phyloP scores from a whole-genome alignment of 83 land plant genomes.

The Picea abies region DNA sequence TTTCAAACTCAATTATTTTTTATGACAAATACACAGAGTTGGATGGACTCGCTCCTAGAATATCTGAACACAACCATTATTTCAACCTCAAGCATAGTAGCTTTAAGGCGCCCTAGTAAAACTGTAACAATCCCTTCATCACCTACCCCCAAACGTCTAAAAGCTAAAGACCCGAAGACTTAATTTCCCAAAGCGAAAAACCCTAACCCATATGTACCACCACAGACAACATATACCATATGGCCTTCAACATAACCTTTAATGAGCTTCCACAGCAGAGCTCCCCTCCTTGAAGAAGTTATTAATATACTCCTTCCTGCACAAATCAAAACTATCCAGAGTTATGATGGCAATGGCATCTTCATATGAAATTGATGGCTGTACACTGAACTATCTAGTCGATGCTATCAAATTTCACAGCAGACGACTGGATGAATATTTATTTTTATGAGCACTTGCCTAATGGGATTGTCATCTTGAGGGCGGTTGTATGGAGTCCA shows the following conservation, averaged over 20 bases:
- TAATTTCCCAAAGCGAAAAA: too few species aligned
- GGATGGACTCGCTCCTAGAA: too few species aligned
- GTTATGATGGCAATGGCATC: not conserved
- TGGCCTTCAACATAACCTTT: not conserved
- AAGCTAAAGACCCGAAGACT: too few species aligned
- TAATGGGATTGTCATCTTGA: constrained; percentile 88
- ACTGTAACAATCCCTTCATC: too few species aligned
- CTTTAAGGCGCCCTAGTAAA: too few species aligned
- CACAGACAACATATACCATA: too few species aligned
- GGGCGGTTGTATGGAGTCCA: constrained; percentile 99
- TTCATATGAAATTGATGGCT: not conserved
- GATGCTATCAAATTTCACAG: not conserved
- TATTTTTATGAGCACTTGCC: constrained; percentile 32
- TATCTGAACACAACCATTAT: too few species aligned
- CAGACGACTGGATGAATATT: not conserved
- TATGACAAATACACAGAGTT: too few species aligned
- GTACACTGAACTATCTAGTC: not conserved
- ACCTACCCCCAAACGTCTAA: too few species aligned
- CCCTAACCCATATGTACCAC: too few species aligned
- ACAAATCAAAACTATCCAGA: not conserved
- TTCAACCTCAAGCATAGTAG: too few species aligned
- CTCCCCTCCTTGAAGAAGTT: constrained; percentile 33
- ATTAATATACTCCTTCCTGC: constrained; percentile 66
- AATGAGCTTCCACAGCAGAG: constrained; percentile 39
- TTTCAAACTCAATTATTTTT: too few species aligned